Evolutionary conservation across 345 rosid species (phyloP).

Genomic region (Salix udensis): DNA sequence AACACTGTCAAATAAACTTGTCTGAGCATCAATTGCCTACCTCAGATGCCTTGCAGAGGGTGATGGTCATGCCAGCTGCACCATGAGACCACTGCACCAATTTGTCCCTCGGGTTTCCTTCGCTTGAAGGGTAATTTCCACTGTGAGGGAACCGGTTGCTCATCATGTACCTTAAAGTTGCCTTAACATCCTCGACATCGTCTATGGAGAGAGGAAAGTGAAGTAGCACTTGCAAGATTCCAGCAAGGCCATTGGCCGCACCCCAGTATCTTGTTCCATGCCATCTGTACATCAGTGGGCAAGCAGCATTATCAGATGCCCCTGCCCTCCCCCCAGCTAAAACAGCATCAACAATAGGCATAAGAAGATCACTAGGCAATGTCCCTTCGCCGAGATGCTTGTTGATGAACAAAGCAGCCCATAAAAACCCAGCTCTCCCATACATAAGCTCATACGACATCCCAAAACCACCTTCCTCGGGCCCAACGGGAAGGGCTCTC

Average conservation of each 20-base stretch:
- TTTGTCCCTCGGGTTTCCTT: slow-evolving; percentile 83
- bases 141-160: slow-evolving; percentile 72
- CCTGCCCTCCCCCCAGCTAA: slow-evolving; percentile 88
- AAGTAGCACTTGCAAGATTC: slow-evolving; percentile 73
- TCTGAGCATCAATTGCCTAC: slow-evolving; percentile 19
- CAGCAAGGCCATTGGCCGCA: slow-evolving; percentile 86
- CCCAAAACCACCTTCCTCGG: slow-evolving; percentile 92
- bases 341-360: slow-evolving; percentile 69
- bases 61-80: slow-evolving; percentile 70
- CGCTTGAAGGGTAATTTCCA: slow-evolving; percentile 82
- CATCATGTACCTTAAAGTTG: slow-evolving; percentile 84
- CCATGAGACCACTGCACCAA: slow-evolving; percentile 93
- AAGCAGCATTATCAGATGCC: slow-evolving; percentile 57
- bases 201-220: slow-evolving; percentile 64
- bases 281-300: slow-evolving; percentile 90
- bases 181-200: slow-evolving; percentile 61
- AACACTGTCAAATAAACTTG: not conserved
- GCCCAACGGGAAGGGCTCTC: slow-evolving; percentile 79
- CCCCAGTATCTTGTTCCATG: slow-evolving; percentile 95
- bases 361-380: slow-evolving; percentile 44
- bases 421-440: slow-evolving; percentile 91
- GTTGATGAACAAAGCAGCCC: slow-evolving; percentile 78
- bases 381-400: slow-evolving; percentile 59
- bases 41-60: slow-evolving; percentile 82
- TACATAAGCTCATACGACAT: slow-evolving; percentile 91